Conservation (phyloP, 768 basidiomycete species). For the Kwoniella dejecticola region DNA sequence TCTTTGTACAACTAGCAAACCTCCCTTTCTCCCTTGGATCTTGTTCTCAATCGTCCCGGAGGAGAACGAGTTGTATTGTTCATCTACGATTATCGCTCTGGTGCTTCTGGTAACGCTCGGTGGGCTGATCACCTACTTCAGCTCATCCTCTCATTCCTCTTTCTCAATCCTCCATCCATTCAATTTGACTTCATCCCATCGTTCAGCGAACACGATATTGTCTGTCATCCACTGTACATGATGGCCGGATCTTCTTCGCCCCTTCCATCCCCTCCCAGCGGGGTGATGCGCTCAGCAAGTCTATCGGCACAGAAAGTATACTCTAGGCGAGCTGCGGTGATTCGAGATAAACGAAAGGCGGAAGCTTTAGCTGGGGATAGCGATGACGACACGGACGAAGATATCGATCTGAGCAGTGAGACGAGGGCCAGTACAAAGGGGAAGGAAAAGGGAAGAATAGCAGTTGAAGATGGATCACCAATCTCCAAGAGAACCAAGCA, state of each 20-base stretch:
- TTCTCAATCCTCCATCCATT: not conserved
- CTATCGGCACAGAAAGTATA: conserved; percentile 15
- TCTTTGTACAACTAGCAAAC: too few relatives aligned
- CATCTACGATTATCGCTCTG: too few relatives aligned
- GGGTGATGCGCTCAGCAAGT: conserved; percentile 1
- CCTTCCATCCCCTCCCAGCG: not conserved
- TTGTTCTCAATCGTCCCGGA: too few relatives aligned
- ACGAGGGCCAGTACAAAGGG: not conserved
- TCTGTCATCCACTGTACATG: not conserved
- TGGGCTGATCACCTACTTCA: too few relatives aligned
- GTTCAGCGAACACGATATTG: too few relatives aligned
- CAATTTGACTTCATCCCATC: too few relatives aligned
- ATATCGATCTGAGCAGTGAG: not conserved
- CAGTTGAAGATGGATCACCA: conserved; percentile 8
- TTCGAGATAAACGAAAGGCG: conserved; percentile 19
- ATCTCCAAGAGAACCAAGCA: conserved; percentile 1
- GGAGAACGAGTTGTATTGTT: too few relatives aligned
- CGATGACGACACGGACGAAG: not conserved
- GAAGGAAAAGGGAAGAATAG: not conserved
- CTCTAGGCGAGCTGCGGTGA: conserved; percentile 13
- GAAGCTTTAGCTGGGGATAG: conserved; percentile 16
- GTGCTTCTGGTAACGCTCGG: too few relatives aligned
- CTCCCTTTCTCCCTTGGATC: too few relatives aligned
- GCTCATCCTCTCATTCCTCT: too few relatives aligned
- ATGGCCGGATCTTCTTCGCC: conserved; percentile 17